Conservation (phyloP, 768 basidiomycete species). For the Tylopilus subfusipes region DNA sequence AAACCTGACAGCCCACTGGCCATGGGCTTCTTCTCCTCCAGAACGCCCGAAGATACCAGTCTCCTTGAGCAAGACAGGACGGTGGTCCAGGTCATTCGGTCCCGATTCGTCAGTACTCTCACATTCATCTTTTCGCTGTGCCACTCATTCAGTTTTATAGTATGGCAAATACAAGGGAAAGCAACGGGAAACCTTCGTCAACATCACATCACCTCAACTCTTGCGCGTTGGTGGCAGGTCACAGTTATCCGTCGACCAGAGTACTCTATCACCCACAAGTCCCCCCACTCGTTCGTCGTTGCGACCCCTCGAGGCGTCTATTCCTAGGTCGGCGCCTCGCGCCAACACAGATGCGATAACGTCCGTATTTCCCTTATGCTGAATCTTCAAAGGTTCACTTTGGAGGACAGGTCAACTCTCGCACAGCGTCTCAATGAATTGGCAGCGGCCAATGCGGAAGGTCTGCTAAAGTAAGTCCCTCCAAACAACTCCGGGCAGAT, state of each 20-base stretch:
- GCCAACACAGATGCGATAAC: constrained; percentile 50
- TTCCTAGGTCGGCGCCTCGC: constrained; percentile 24
- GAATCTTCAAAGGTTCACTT: constrained; percentile 10
- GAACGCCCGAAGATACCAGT: constrained; percentile 14
- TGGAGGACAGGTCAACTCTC: constrained; percentile 55
- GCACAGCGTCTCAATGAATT: constrained; percentile 81
- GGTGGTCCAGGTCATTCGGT: constrained; percentile 55
- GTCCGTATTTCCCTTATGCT: constrained; percentile 36
- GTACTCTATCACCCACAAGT: constrained; percentile 12
- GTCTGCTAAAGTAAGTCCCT: constrained; percentile 62
- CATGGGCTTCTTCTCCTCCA: constrained; percentile 34
- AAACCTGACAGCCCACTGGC: background rate
- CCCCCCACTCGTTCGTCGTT: constrained; percentile 16
- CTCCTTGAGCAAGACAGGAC: constrained; percentile 38
- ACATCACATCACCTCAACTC: constrained; percentile 33
- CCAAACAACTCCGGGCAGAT: background rate
- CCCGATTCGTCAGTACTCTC: constrained; percentile 51
- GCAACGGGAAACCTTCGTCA: constrained; percentile 42
- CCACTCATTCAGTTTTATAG: constrained; percentile 29
- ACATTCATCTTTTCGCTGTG: constrained; percentile 12
- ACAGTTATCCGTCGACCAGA: constrained; percentile 20
- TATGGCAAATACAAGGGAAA: constrained; percentile 59
- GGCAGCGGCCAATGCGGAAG: constrained; percentile 75
- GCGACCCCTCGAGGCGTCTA: constrained; percentile 21
- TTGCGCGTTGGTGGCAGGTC: constrained; percentile 20